phyloP scores from a whole-genome alignment of 2,329 filamentous ascomycete genomes.

The Penicillium olsonii region DNA sequence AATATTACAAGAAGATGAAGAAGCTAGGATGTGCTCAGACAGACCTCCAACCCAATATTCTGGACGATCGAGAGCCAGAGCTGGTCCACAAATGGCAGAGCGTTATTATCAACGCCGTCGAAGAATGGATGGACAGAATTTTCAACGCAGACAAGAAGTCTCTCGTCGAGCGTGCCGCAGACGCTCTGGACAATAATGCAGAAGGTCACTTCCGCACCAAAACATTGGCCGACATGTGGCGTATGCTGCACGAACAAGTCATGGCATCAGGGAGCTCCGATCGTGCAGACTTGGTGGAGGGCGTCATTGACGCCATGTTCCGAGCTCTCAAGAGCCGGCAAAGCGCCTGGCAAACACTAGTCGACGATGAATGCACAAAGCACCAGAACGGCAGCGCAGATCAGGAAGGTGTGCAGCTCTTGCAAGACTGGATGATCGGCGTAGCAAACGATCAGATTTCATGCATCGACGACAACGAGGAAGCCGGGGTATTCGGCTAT shows the following conservation, averaged over 20 bases:
- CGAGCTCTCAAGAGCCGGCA: conserved; percentile 79
- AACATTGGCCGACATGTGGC: conserved; percentile 92
- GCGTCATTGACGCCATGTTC: conserved; percentile 96
- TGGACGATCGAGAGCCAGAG: conserved; percentile 87
- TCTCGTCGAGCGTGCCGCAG: conserved; percentile 74
- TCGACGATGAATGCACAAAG: conserved; percentile 78
- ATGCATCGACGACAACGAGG: conserved; percentile 85
- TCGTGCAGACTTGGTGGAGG: conserved; percentile 87
- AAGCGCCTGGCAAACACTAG: conserved; percentile 80
- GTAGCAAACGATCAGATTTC: conserved; percentile 98
- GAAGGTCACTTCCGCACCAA: conserved; percentile 91
- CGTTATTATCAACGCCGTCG: conserved; percentile 91
- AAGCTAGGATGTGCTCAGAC: conserved; percentile 79
- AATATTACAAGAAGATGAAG: conserved; percentile 94
- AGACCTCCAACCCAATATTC: conserved; percentile 79
- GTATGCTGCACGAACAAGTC: conserved; percentile 93
- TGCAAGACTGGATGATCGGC: conserved; percentile 90
- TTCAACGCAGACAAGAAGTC: conserved; percentile 77
- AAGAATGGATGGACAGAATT: conserved; percentile 97
- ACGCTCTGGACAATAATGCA: conserved; percentile 82
- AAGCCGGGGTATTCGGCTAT: conserved; percentile 77
- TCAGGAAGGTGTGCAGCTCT: conserved; percentile 69
- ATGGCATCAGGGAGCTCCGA: conserved; percentile 81
- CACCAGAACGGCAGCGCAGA: conserved; percentile 60
- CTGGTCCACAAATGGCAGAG: conserved; percentile 91